Percentiles rank a stretch among this genome's conserved stretches.
Evolutionary conservation across 768 basidiomycete species (phyloP).

Genomic region (Rhizopogon sp.): DNA sequence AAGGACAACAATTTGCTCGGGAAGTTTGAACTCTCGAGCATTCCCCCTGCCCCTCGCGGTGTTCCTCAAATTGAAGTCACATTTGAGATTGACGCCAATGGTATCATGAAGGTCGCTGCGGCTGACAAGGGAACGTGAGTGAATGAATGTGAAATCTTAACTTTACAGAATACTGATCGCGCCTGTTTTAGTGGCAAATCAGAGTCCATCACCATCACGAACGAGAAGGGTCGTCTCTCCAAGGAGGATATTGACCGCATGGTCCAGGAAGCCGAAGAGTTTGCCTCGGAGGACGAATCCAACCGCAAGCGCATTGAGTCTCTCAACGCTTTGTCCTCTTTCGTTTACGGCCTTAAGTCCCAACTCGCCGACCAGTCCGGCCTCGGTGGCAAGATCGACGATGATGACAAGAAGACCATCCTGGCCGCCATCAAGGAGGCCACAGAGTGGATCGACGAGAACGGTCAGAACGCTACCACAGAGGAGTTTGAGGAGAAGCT

Average conservation of each 20-base stretch:
- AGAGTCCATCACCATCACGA: conserved; percentile 89
- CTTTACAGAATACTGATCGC: neutral
- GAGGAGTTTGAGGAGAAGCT: conserved; percentile 95
- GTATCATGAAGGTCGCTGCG: conserved; percentile 92
- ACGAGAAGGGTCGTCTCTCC: conserved; percentile 89
- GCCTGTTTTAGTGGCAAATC: conserved; percentile 63
- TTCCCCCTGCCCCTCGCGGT: conserved; percentile 94
- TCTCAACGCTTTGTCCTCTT: conserved; percentile 77
- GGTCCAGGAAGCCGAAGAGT: conserved; percentile 92
- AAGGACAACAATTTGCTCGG: conserved; percentile 99
- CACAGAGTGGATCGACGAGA: conserved; percentile 88
- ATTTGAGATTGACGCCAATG: conserved; percentile 93
- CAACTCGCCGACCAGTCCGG: conserved; percentile 87
- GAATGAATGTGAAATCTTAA: neutral
- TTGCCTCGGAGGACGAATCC: conserved; percentile 73
- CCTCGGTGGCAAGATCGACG: conserved; percentile 81
- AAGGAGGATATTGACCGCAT: conserved; percentile 94
- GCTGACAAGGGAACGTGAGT: conserved; percentile 91
- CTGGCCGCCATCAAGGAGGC: conserved; percentile 80
- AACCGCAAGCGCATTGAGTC: conserved; percentile 81
- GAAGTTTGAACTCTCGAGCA: conserved; percentile 90
- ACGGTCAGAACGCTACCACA: conserved; percentile 66
- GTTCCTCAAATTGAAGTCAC: conserved; percentile 97
- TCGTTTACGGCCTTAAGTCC: conserved; percentile 82
- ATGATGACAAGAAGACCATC: conserved; percentile 82